Evolutionary conservation across 1,284 basidiomycete genomes (phyloP), one percentile per base, ranked within the genome.

Genomic region (Sutorius eximius): DNA sequence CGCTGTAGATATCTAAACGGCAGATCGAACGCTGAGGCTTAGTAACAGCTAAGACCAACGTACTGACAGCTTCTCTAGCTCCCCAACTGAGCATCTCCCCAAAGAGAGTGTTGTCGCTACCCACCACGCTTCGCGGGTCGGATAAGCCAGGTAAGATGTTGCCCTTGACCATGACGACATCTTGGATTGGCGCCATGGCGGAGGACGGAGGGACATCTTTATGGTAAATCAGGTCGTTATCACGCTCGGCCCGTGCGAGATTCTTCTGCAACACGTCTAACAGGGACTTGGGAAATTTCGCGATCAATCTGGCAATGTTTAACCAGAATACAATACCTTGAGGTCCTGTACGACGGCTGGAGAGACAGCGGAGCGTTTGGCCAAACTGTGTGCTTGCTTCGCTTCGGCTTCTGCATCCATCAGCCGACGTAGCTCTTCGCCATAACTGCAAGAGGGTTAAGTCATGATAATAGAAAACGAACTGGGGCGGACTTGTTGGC

Each of bases 211-310:
- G 95, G 0, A 97, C 81, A 44, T 92, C 86, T 54, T 93, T 82
- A 61, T 98, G 91, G 73, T 99, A 99, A 49, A 99, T 97, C 6
- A 98, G 77, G 70, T 98, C 92, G 67, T 99, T 99, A 71, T 99
- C 97, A 29, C 92, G 83, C 57, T 89, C 84, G 0, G 95, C 93
- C 15, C 92, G 82, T 3, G 77, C 72, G 20, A 93, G 70, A 36
- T 85, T 85, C 44, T 80, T 86, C 64, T 90, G 82, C 18, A 97
- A 77, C 20, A 78, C 85, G 65, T 91, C 83, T 16, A 85, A 69
- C 18, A 87, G 71, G 2, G 82, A 85, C 85, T 90, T 61, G 41
- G 15, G 33, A 16, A 1, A 41, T 10, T 46, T 58, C 33, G 18
- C 46, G 30, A 59, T 12, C 42, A 27, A 27, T 2, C 9, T 1